Base-by-base conservation (phyloP, 2,329 filamentous ascomycete genomes). In the Ceratocystis papillata region DNA sequence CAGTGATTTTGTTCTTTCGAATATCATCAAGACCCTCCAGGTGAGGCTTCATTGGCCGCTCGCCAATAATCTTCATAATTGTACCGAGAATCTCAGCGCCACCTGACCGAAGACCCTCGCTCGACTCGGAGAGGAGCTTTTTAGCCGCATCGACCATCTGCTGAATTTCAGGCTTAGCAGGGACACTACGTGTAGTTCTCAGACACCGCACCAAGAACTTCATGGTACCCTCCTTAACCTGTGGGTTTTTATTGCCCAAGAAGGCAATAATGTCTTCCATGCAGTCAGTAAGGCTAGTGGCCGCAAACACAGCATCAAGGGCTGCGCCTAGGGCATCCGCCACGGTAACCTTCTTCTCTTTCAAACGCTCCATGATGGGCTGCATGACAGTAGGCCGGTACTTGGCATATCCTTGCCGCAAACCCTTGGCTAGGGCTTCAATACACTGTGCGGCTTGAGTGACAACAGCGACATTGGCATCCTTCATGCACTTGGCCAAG, bases 41-140 rank as follows among this genome's bases (percentile, higher is more conserved):
- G 74, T 96, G 89, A 7, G 90, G 88, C 55, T 88, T 90, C 94
- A 99, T 99, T 64, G 89, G 89, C 67, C 94, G 85, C 75, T 99
- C 95, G 53, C 94, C 93, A 78, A 97, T 89, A 65, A 99, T 97
- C 78, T 97, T 99, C 94, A 96, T 97, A 62, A 99, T 76, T 0
- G 92, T 96, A 69, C 95, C 94, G 2, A 99, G 79, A 44, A 94
- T 86, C 75, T 99, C 94, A 15, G 92, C 92, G 74, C 92, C 94
- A 37, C 90, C 91, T 62, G 93, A 87, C 76, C 94, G 85, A 67
- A 96, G 84, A 2, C 83, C 87, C 71, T 95, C 92, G 70, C 87
- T 92, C 0, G 90, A 93, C 74, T 99, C 94, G 0, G 92, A 87
- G 17, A 99, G 80, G 6, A 97, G 79, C 75, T 96, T 97, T 72